Evolutionary conservation across 768 basidiomycete species (phyloP), one percentile per base, ranked within the genome.

Genomic region (Psilocybe cubensis): DNA sequence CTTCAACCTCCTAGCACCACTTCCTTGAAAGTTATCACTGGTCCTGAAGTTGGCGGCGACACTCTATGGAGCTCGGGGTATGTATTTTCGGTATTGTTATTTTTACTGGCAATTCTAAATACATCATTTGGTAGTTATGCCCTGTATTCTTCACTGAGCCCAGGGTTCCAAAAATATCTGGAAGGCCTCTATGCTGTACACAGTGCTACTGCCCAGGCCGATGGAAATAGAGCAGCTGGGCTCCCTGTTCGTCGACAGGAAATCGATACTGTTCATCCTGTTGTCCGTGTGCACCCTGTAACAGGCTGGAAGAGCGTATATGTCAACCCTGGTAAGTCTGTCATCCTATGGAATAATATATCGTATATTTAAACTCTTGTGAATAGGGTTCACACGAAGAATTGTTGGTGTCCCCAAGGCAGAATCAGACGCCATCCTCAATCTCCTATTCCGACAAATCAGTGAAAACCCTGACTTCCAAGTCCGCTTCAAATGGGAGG

Each of bases 221-320:
- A 91, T 9, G 90, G 90, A 42, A 78, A 89, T 31, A 80, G 85
- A 14, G 86, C 83, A 4, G 87, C 86, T 0, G 88, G 87, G 4
- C 78, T 85, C 44, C 83, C 83, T 52, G 88, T 92, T 23, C 85
- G 91, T 25, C 79, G 92, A 38, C 76, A 88, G 55, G 79, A 82
- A 50, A 72, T 91, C 56, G 89, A 91, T 72, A 82, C 83, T 3
- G 64, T 89, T 28, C 92, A 94, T 69, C 92, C 92, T 17, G 76
- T 94, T 45, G 89, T 94, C 52, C 86, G 92, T 45, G 90, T 93
- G 10, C 88, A 94, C 68, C 92, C 93, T 18, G 86, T 80, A 1
- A 95, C 92, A 0, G 91, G 92, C 11, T 89, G 87, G 84, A 93
- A 94, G 80, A 86, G 84, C 57, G 73, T 94, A 59, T 93, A 87